Percentiles rank a stretch among this genome's conserved stretches.
phyloP scores from a whole-genome alignment of 1,139 yeast species.

The Pichia sp. region DNA sequence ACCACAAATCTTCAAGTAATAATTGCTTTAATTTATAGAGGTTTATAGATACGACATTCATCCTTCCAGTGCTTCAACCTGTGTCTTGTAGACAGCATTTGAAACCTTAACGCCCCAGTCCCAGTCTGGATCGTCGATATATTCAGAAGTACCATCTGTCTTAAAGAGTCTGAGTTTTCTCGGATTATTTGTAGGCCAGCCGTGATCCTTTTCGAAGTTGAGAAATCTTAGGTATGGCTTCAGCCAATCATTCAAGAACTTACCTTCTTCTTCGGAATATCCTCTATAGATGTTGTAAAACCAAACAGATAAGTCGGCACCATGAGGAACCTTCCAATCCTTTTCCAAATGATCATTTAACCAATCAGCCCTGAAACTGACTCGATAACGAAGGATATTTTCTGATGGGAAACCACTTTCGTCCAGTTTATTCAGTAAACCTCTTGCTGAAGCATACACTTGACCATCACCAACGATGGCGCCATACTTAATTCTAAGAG shows the following conservation, averaged over 20 bases:
- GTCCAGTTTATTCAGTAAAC: constrained; percentile 26
- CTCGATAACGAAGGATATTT: constrained; percentile 28
- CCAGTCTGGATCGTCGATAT: constrained; percentile 28
- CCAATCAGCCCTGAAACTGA: constrained; percentile 28
- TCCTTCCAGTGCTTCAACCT: background rate
- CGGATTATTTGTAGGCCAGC: constrained; percentile 25
- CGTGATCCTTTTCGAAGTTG: constrained; percentile 18
- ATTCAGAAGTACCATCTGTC: constrained; percentile 24
- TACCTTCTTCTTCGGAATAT: constrained; percentile 24
- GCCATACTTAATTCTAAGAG: constrained; percentile 27
- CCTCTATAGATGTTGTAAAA: constrained; percentile 25
- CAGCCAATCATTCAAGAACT: constrained; percentile 21
- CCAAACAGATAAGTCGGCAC: constrained; percentile 29
- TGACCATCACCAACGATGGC: constrained; percentile 33
- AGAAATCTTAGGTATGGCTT: constrained; percentile 26
- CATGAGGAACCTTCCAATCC: constrained; percentile 29
- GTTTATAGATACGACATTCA: no score
- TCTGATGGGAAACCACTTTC: constrained; percentile 25
- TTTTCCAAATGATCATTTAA: constrained; percentile 24
- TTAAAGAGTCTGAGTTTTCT: constrained; percentile 22
- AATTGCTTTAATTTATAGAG: no score
- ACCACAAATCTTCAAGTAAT: no score
- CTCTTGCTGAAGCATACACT: constrained; percentile 32
- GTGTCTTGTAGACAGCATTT: constrained; percentile 19
- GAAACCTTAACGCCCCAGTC: constrained; percentile 30